Percentiles rank a stretch among this genome's conserved stretches.
Evolutionary conservation across 2,329 filamentous ascomycete species (phyloP).

Genomic region (Fusarium annulatum): DNA sequence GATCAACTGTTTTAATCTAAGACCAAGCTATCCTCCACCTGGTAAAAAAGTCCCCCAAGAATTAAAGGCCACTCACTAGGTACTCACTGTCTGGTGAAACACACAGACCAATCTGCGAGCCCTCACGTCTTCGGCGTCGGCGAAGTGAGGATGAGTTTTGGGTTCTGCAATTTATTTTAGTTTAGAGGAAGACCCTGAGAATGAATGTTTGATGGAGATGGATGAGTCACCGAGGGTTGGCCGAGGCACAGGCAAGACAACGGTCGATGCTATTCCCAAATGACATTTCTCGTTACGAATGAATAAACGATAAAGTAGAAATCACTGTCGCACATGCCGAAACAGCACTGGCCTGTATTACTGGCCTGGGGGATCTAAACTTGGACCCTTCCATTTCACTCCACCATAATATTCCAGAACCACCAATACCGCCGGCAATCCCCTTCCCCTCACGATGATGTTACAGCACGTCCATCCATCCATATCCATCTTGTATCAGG

Average conservation of each 20-base stretch:
- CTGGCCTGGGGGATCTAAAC: background rate
- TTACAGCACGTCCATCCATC: background rate
- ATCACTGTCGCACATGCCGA: background rate
- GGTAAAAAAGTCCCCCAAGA: conserved; percentile 7
- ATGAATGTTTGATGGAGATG: background rate
- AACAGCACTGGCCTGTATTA: background rate
- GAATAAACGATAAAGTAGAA: background rate
- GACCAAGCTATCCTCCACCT: conserved; percentile 15
- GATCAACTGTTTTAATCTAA: conserved; percentile 27
- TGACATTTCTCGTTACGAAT: background rate
- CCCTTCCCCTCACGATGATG: conserved; percentile 19
- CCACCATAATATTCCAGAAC: conserved; percentile 9
- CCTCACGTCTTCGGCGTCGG: conserved; percentile 41
- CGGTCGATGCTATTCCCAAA: conserved; percentile 16
- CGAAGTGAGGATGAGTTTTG: conserved; percentile 37
- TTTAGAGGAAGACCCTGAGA: conserved; percentile 15
- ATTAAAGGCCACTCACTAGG: background rate
- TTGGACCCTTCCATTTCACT: conserved; percentile 1
- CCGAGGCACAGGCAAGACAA: conserved; percentile 6
- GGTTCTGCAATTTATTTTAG: background rate
- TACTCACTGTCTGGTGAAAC: conserved; percentile 24
- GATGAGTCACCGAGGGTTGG: conserved; percentile 20
- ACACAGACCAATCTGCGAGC: conserved; percentile 45
- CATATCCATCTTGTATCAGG: conserved; percentile 19
- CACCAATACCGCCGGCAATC: conserved; percentile 25